These are phyloP conservation scores for Baudoinia panamericana DNA, from an alignment of 495 filamentous ascomycete genomes.

Conservation along the genomic window DNA sequence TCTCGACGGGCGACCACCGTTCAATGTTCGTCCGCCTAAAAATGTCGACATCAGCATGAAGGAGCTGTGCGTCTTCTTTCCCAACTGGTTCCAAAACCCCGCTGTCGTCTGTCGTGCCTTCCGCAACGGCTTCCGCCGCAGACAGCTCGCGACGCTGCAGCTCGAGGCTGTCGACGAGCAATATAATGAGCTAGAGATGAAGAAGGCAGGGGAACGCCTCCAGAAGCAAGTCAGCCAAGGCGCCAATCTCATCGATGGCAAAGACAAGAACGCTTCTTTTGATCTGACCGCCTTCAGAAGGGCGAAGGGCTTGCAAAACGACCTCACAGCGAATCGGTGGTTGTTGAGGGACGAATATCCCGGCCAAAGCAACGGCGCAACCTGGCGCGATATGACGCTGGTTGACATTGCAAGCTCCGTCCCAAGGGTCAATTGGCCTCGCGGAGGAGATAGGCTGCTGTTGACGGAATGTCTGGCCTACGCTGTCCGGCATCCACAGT, in stretches of 20 bases:
- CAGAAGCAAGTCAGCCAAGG: conserved; percentile 8
- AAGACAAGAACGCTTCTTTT: background rate
- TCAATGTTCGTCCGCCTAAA: conserved; percentile 1
- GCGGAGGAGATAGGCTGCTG: conserved; percentile 5
- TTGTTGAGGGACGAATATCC: background rate
- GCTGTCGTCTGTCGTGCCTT: conserved; percentile 1
- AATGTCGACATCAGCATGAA: conserved; percentile 8
- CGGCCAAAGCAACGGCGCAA: background rate
- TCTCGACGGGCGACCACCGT: background rate
- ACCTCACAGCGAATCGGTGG: conserved; percentile 3
- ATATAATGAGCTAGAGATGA: background rate
- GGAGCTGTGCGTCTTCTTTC: conserved; percentile 11
- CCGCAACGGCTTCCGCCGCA: conserved; percentile 1
- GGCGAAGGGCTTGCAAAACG: background rate
- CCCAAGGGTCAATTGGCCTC: conserved; percentile 4
- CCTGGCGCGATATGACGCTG: conserved; percentile 6
- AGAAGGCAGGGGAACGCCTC: background rate
- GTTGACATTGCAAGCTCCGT: background rate
- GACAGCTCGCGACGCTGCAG: conserved; percentile 2
- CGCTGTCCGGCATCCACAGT: background rate
- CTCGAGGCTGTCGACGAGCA: background rate
- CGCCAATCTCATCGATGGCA: background rate
- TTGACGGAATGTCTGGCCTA: conserved; percentile 10
- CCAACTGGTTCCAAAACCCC: conserved; percentile 5
- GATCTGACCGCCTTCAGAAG: background rate